A percentile compares a stretch with the other conserved stretches of the same genome.
Conservation (phyloP, 108 stramenopile species). For the Seminavis robusta region DNA sequence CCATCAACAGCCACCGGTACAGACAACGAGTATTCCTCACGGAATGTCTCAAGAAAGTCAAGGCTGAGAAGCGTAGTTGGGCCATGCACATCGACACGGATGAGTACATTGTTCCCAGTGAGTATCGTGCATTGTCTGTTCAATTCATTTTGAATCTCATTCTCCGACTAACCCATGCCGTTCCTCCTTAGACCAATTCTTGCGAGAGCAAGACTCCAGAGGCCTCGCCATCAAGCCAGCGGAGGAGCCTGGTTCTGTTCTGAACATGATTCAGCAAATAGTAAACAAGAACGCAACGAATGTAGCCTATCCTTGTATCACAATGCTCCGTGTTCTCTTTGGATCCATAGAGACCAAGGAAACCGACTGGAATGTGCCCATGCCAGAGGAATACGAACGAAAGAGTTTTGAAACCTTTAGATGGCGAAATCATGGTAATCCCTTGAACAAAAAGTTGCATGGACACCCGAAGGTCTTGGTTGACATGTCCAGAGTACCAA, state of each 20-base stretch:
- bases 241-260: constrained; percentile 18
- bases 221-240: too few species aligned
- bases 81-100: constrained; percentile 58
- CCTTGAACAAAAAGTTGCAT: constrained; percentile 13
- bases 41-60: constrained; percentile 6
- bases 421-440: constrained; percentile 16
- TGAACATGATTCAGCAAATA: constrained; percentile 15
- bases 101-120: constrained; percentile 46
- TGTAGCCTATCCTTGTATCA: constrained; percentile 16
- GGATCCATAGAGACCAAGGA: constrained; percentile 12
- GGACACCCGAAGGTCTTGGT: constrained; percentile 27
- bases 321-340: constrained; percentile 15
- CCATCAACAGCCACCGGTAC: constrained; percentile 21
- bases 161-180: too few species aligned
- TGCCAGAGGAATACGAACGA: constrained; percentile 1
- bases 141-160: too few species aligned
- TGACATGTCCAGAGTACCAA: constrained; percentile 21
- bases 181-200: too few species aligned
- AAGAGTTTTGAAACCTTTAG: constrained; percentile 15
- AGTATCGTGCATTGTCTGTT: too few species aligned
- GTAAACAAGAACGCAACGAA: neutral
- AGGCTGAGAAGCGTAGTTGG: constrained; percentile 32
- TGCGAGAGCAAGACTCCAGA: too few species aligned
- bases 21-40: constrained; percentile 17
- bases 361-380: neutral